These are phyloP conservation scores for Colletotrichum shisoi DNA, from an alignment of 2,329 filamentous ascomycete genomes.

Conservation along the genomic window DNA sequence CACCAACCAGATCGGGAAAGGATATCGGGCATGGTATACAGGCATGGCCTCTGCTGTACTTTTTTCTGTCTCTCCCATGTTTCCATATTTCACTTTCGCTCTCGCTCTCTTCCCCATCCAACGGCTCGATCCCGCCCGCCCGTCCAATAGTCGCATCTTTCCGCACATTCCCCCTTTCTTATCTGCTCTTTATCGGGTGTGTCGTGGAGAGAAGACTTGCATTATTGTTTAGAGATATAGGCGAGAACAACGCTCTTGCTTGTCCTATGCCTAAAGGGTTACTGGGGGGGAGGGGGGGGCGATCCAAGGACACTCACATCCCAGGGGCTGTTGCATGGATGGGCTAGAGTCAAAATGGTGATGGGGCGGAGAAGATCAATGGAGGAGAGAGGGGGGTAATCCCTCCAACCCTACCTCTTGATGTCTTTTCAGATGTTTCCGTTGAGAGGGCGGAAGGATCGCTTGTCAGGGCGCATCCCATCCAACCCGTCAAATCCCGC, in stretches of 20 bases:
- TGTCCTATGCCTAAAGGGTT: neutral
- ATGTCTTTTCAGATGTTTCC: slow-evolving; percentile 33
- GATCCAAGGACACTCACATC: too few relatives aligned
- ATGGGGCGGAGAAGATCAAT: neutral
- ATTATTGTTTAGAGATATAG: slow-evolving; percentile 28
- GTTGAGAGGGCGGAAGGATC: neutral
- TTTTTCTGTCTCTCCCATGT: neutral
- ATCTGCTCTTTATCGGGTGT: neutral
- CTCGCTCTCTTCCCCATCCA: neutral
- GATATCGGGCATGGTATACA: neutral
- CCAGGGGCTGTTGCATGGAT: too few relatives aligned
- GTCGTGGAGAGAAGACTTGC: slow-evolving; percentile 7
- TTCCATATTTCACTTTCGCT: neutral
- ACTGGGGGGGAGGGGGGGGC: too few relatives aligned
- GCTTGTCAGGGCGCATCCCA: slow-evolving; percentile 23
- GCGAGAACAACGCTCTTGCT: slow-evolving; percentile 12
- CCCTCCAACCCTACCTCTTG: neutral
- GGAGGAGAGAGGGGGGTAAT: neutral
- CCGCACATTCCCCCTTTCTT: neutral
- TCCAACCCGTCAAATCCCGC: neutral
- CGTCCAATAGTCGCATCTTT: neutral
- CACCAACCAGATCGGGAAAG: slow-evolving; percentile 9
- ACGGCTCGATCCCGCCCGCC: too few relatives aligned
- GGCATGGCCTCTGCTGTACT: neutral
- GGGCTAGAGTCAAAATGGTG: neutral